phyloP scores from a whole-genome alignment of 2,329 filamentous ascomycete genomes.

The Curvularia sp. region DNA sequence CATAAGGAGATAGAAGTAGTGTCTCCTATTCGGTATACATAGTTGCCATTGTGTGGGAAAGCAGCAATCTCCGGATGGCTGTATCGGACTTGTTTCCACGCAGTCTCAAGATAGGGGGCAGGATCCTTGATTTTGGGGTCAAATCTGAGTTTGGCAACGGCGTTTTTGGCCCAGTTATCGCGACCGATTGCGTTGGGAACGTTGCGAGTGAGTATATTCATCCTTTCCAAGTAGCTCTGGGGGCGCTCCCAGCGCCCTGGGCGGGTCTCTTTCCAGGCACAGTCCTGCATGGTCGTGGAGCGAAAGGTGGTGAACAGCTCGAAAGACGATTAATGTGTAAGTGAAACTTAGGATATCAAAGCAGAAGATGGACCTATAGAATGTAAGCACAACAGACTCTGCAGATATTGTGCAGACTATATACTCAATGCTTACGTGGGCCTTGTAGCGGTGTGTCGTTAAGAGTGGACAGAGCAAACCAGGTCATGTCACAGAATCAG shows the following conservation, averaged over 20 bases:
- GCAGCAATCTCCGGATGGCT: constrained; percentile 36
- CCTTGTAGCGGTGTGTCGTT: not conserved
- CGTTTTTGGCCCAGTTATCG: constrained; percentile 38
- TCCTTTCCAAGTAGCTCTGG: constrained; percentile 31
- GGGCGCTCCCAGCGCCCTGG: constrained; percentile 37
- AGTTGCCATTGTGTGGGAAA: constrained; percentile 34
- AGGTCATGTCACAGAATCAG: not conserved
- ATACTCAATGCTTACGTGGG: not conserved
- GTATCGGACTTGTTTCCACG: constrained; percentile 40
- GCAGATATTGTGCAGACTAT: not conserved
- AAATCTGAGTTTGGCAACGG: constrained; percentile 34
- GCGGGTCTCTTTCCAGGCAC: constrained; percentile 34
- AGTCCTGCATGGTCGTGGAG: constrained; percentile 9
- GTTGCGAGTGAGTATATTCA: constrained; percentile 33
- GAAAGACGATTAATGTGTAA: not conserved
- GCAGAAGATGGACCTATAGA: no score
- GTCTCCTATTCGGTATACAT: constrained; percentile 34
- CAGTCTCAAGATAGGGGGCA: constrained; percentile 23
- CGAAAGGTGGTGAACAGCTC: not conserved
- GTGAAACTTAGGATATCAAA: not conserved
- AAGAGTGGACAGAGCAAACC: not conserved
- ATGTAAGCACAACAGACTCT: no score
- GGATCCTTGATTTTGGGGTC: constrained; percentile 29
- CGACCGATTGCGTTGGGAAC: constrained; percentile 34
- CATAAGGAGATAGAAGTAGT: constrained; percentile 29